A percentile compares a stretch with the other conserved stretches of the same genome.
phyloP scores from a whole-genome alignment of 2,329 filamentous ascomycete species.

The Sordariomycetes sp. region DNA sequence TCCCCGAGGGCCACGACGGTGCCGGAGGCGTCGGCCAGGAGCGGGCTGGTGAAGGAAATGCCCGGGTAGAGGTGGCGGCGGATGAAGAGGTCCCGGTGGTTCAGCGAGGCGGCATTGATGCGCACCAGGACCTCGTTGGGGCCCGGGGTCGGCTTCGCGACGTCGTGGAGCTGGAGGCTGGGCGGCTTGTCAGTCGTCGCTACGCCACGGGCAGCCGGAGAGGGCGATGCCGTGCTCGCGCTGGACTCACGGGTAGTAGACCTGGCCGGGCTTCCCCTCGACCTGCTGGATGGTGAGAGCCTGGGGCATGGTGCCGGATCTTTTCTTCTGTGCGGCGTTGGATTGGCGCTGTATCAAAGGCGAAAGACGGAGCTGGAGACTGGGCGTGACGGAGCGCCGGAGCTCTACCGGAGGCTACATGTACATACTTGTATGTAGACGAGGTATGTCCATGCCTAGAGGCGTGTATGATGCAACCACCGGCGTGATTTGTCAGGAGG shows the following conservation, averaged over 20 bases:
- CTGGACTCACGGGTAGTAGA: conserved; percentile 73
- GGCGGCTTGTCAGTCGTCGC: neutral
- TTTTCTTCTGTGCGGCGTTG: neutral
- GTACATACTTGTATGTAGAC: too few species aligned
- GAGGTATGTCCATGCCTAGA: neutral
- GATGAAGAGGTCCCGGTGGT: conserved; percentile 93
- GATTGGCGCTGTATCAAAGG: neutral
- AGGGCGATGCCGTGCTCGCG: neutral
- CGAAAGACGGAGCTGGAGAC: neutral
- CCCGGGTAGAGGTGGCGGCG: conserved; percentile 85
- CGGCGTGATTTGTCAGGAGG: neutral
- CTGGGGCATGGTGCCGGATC: conserved; percentile 30
- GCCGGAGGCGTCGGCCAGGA: conserved; percentile 77
- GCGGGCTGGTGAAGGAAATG: conserved; percentile 65
- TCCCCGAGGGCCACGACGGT: conserved; percentile 56
- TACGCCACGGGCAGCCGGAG: neutral
- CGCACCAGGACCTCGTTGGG: conserved; percentile 63
- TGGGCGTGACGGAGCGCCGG: too few species aligned
- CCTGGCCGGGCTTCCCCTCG: conserved; percentile 76
- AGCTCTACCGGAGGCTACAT: too few species aligned
- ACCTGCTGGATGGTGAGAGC: conserved; percentile 56
- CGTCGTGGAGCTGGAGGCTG: conserved; percentile 48
- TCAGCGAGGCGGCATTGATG: conserved; percentile 71
- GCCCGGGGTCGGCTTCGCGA: conserved; percentile 52
- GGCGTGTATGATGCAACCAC: neutral